Evolutionary conservation across 331 rosid genomes (phyloP).

Genomic region (Rhamnella rubrinervis): DNA sequence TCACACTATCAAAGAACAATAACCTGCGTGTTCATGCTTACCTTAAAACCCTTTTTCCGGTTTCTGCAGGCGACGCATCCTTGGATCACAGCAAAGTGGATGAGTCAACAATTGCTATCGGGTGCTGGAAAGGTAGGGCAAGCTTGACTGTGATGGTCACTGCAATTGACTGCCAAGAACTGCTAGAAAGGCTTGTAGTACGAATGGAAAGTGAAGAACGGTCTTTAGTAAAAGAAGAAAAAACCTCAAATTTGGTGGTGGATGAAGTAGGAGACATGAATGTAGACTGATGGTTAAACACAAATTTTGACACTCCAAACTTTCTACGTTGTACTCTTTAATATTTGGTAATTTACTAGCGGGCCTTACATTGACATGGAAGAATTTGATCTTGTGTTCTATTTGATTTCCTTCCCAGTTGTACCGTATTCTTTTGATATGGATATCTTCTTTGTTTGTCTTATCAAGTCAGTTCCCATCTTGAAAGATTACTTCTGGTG

Average conservation of each 20-base stretch:
- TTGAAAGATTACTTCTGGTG: background rate
- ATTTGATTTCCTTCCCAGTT: background rate
- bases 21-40: background rate
- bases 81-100: conserved; percentile 49
- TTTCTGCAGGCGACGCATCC: conserved; percentile 40
- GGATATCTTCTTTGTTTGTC: too few species aligned
- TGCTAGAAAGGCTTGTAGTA: conserved; percentile 71
- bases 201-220: conserved; percentile 47
- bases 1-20: conserved; percentile 7
- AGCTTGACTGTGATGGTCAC: conserved; percentile 84
- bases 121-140: conserved; percentile 91
- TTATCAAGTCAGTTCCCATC: too few species aligned
- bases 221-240: conserved; percentile 25
- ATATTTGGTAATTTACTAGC: background rate
- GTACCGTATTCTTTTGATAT: too few species aligned
- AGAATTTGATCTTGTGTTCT: background rate
- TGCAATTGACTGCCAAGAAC: conserved; percentile 86
- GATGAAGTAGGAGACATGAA: conserved; percentile 33
- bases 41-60: background rate
- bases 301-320: background rate
- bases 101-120: conserved; percentile 83
- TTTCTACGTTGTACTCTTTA: conserved; percentile 2
- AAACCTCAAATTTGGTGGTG: conserved; percentile 24
- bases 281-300: conserved; percentile 2
- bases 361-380: background rate